phyloP scores from a whole-genome alignment of 2,329 filamentous ascomycete species.

The Phaeosphaeria sp. region DNA sequence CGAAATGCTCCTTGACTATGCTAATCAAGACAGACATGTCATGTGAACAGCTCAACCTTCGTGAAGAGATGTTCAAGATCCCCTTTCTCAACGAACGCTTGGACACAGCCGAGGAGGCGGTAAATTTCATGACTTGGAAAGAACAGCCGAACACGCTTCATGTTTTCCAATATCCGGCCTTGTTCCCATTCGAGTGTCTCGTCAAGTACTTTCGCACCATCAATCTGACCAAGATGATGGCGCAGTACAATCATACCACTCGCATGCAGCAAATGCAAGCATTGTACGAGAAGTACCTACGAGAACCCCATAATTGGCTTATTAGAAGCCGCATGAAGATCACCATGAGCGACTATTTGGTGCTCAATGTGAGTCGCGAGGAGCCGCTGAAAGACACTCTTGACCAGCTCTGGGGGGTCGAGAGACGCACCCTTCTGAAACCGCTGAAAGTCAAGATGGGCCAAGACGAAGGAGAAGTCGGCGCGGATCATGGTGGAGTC shows the following conservation, averaged over 20 bases:
- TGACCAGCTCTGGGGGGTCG: slow-evolving; percentile 87
- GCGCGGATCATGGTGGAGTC: slow-evolving; percentile 91
- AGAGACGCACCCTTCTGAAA: slow-evolving; percentile 80
- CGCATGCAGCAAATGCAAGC: slow-evolving; percentile 37
- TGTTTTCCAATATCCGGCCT: slow-evolving; percentile 78
- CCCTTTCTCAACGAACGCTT: slow-evolving; percentile 78
- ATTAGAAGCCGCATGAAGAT: slow-evolving; percentile 43
- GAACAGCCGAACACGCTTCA: slow-evolving; percentile 70
- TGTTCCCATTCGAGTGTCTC: slow-evolving; percentile 76
- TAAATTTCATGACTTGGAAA: slow-evolving; percentile 70
- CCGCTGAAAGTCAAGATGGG: slow-evolving; percentile 90
- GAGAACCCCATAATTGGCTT: slow-evolving; percentile 29
- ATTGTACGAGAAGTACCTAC: slow-evolving; percentile 31
- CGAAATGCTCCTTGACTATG: neutral
- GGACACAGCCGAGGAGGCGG: slow-evolving; percentile 75
- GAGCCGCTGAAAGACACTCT: slow-evolving; percentile 60
- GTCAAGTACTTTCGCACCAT: slow-evolving; percentile 87
- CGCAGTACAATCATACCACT: slow-evolving; percentile 67
- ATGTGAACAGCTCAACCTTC: slow-evolving; percentile 56
- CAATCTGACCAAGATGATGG: slow-evolving; percentile 87
- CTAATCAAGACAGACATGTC: slow-evolving; percentile 32
- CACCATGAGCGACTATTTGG: slow-evolving; percentile 49
- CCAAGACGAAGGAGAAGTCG: slow-evolving; percentile 80
- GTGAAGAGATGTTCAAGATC: slow-evolving; percentile 71
- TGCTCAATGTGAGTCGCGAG: slow-evolving; percentile 53